Base-by-base conservation (phyloP, 2,329 filamentous ascomycete species). In the Blastomyces percursus region DNA sequence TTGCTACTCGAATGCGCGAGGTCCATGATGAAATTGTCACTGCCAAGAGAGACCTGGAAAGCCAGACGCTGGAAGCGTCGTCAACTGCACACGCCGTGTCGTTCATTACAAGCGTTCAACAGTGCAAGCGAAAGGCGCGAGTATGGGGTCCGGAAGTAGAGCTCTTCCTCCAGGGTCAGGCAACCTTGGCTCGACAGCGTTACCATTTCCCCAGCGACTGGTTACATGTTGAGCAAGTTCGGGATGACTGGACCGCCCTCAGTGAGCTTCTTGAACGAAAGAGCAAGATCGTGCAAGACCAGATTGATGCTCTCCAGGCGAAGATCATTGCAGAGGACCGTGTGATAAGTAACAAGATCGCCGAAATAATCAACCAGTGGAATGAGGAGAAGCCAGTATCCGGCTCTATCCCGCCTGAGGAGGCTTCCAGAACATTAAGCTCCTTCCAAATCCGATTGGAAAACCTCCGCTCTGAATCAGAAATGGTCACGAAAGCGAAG, bases 41-140 rank as follows among this genome's bases (percentile, higher is more conserved):
- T 75, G 91, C 93, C 11, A 86, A 93, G 30, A 88, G 89, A 68
- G 91, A 96, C 69, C 83, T 99, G 14, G 95, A 99, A 76, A 84
- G 88, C 44, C 92, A 96, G 72, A 93, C 90, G 32, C 84, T 97
- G 52, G 93, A 97, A 73, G 91, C 92, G 24, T 93, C 90, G 4
- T 97, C 94, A 1, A 99, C 94, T 4, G 93, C 93, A 0, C 92
- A 97, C 73, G 94, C 95, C 30, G 95, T 99, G 3, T 91, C 94
- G 46, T 99, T 99, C 76, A 99, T 99, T 72, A 99, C 95, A 0
- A 92, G 93, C 61, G 94, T 99, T 5, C 94, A 99, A 77, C 90
- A 90, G 71, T 96, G 91, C 78, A 96, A 95, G 79, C 87, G 91
- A 59, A 95, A 95, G 73, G 92, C 95, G 60, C 93, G 91, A 75